Percentiles rank a stretch among this genome's conserved stretches.
Evolutionary conservation across 1,139 yeast genomes (phyloP).

Genomic region (Cylindricascospora bacillispora): DNA sequence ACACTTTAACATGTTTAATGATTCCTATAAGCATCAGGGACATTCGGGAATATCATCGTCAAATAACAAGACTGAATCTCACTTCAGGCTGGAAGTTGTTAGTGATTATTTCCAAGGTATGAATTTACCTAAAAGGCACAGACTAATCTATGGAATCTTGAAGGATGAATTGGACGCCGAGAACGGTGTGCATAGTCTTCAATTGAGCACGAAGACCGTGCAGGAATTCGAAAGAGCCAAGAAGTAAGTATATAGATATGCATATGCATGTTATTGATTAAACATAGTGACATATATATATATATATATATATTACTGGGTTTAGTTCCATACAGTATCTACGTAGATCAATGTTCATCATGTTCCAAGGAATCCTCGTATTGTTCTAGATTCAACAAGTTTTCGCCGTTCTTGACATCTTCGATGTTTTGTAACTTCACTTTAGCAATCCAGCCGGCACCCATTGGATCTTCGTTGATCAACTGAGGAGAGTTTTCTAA

Average conservation of each 20-base stretch:
- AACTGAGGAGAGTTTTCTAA: slow-evolving; percentile 63
- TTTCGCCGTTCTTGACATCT: slow-evolving; percentile 23
- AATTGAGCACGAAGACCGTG: slow-evolving; percentile 70
- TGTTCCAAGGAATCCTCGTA: slow-evolving; percentile 54
- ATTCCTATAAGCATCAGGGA: slow-evolving; percentile 79
- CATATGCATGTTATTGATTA: background rate
- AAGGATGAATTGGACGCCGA: slow-evolving; percentile 52
- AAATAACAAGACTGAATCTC: slow-evolving; percentile 67
- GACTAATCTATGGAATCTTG: slow-evolving; percentile 56
- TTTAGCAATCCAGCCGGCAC: slow-evolving; percentile 88
- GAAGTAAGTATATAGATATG: slow-evolving; percentile 7
- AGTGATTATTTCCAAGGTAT: slow-evolving; percentile 59
- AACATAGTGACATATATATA: slow-evolving; percentile 2
- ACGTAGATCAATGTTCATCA: slow-evolving; percentile 18
- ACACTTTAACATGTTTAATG: slow-evolving; percentile 51
- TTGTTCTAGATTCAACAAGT: slow-evolving; percentile 40
- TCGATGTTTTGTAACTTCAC: slow-evolving; percentile 26
- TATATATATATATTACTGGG: slow-evolving; percentile 4
- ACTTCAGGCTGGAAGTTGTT: slow-evolving; percentile 61
- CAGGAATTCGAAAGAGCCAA: slow-evolving; percentile 35
- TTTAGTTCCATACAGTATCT: too few relatives aligned
- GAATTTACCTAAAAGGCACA: slow-evolving; percentile 63
- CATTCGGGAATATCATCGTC: slow-evolving; percentile 78
- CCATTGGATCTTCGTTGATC: slow-evolving; percentile 82
- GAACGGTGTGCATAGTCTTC: slow-evolving; percentile 80